Evolutionary conservation across 192 early-diverging fungal genomes (phyloP).

Genomic region (Obelidium mucronatum): DNA sequence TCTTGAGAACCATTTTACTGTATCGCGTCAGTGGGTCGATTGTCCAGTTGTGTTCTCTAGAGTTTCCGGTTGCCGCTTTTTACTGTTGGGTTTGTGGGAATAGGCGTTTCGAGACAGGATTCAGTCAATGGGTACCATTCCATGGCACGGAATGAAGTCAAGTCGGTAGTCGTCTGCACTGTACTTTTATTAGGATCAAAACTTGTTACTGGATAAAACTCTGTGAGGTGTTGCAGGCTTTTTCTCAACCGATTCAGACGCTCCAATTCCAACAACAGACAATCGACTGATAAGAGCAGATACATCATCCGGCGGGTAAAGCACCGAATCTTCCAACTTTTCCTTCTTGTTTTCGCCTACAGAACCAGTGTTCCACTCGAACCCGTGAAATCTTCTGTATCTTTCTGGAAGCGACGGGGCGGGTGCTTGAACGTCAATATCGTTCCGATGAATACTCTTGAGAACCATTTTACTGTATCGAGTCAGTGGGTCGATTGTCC

Average conservation of each 20-base stretch:
- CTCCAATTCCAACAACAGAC: neutral
- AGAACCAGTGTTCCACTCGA: neutral
- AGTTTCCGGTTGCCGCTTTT: constrained; percentile 1
- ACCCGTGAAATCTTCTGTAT: neutral
- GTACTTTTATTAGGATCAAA: too few relatives aligned
- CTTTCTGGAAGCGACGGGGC: constrained; percentile 1
- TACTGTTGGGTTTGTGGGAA: neutral
- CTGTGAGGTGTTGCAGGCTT: neutral
- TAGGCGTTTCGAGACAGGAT: too few relatives aligned
- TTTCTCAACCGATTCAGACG: neutral
- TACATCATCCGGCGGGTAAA: neutral
- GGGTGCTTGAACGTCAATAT: neutral
- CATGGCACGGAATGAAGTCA: too few relatives aligned
- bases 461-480: constrained; percentile 5
- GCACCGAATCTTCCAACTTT: neutral
- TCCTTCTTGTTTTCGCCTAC: neutral
- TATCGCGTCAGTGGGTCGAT: constrained; percentile 28
- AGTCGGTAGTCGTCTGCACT: too few relatives aligned
- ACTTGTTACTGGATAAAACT: neutral
- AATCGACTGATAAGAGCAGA: neutral
- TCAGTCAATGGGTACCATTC: too few relatives aligned
- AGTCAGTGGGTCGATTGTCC: constrained; percentile 25
- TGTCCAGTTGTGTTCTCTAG: constrained; percentile 14
- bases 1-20: neutral
- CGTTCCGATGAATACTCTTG: constrained; percentile 16